Percentiles rank a stretch among this genome's conserved stretches.
Conservation (phyloP, 441 rosid species). For the Adansonia grandidieri region DNA sequence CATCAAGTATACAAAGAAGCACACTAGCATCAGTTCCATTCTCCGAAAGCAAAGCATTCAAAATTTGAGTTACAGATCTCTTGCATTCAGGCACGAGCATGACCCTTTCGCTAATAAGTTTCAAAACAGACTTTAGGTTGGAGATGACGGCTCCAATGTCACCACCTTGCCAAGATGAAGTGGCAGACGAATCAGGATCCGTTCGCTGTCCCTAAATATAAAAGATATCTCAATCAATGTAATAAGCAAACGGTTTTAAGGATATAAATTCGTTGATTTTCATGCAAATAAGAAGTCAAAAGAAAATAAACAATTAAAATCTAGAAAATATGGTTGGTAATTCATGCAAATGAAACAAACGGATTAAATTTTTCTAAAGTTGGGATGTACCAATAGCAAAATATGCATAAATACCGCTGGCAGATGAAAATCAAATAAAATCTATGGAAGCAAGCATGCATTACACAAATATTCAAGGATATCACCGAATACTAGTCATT, state of each 20-base stretch:
- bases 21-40: slow-evolving; percentile 90
- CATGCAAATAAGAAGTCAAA: slow-evolving; percentile 10
- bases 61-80: slow-evolving; percentile 69
- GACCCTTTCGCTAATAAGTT: slow-evolving; percentile 84
- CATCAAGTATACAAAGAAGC: slow-evolving; percentile 85
- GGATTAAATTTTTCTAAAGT: slow-evolving; percentile 1
- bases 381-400: slow-evolving; percentile 4
- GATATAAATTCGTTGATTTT: not conserved
- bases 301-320: not conserved
- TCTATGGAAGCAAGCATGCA: not conserved
- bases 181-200: slow-evolving; percentile 90
- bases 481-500: not conserved
- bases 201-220: slow-evolving; percentile 67
- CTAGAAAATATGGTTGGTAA: not conserved
- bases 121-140: slow-evolving; percentile 78
- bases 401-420: not conserved
- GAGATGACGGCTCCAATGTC: slow-evolving; percentile 84
- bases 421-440: slow-evolving; percentile 11
- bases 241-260: not conserved
- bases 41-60: slow-evolving; percentile 85
- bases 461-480: not conserved
- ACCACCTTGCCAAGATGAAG: slow-evolving; percentile 85
- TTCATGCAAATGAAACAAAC: slow-evolving; percentile 4
- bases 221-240: slow-evolving; percentile 14
- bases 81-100: slow-evolving; percentile 90